Evolutionary conservation across 176 grass and related monocot genomes (phyloP), one percentile per base, ranked within the genome.

Genomic region (Triticum monococcum): DNA sequence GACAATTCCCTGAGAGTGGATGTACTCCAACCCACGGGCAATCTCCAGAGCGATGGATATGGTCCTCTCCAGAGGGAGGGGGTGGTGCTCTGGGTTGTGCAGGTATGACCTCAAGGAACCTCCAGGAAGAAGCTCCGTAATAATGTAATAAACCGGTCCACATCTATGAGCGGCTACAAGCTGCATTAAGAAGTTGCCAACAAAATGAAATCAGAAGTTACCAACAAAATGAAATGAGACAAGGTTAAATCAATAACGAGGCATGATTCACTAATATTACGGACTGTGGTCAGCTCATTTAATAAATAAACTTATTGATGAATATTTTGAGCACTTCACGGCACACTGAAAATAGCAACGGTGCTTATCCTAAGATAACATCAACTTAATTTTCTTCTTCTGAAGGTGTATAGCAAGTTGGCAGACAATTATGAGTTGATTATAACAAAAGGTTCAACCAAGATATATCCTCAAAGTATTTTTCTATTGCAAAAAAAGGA

Each of bases 101-200:
- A 95, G 30, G 82, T 91, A 95, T 73, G 94, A 88, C 84, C 94
- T 91, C 72, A 95, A 77, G 85, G 94, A 93, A 9, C 94, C 94
- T 72, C 89, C 87, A 67, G 84, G 56, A 67, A 95, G 89, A 64
- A 91, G 88, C 83, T 95, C 94, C 0, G 94, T 95, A 45, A 95
- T 68, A 16, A 95, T 84, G 45, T 89, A 93, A 86, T 93, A 91
- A 23, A 93, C 86, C 3, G 94, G 94, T 45, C 23, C 68, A 56
- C 83, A 80, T 85, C 86, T 91, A 46, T 90, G 85, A 72, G 91
- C 87, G 23, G 91, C 94, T 83, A 83, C 89, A 33, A 95, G 87
- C 94, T 95, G 94, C 84, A 89, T 72, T 26, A 56, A 56, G 48
- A 32, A 76, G 8, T 76, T 76, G 3, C 45, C n/a, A 74, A 74